Conservation (phyloP, 2,329 filamentous ascomycete species). For the Nothopassalora personata region DNA sequence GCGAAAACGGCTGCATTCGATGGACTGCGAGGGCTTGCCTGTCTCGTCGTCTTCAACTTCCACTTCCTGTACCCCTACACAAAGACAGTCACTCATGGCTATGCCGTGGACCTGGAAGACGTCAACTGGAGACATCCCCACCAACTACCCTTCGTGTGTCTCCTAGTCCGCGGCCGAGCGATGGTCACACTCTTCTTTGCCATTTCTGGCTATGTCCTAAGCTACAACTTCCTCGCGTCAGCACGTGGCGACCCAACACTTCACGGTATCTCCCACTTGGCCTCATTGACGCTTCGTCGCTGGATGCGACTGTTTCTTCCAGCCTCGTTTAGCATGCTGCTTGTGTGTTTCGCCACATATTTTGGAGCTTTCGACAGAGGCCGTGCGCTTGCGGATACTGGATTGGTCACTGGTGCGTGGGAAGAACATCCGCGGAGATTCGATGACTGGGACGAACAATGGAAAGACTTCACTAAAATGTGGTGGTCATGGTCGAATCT, state of each 20-base stretch:
- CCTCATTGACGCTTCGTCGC: constrained; percentile 8
- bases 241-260: not conserved
- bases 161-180: constrained; percentile 14
- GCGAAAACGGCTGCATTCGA: not conserved
- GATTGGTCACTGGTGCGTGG: constrained; percentile 9
- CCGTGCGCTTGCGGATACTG: not conserved
- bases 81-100: constrained; percentile 9
- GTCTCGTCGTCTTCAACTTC: constrained; percentile 18
- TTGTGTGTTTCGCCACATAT: constrained; percentile 8
- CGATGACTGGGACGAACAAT: not conserved
- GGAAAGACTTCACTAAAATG: constrained; percentile 2
- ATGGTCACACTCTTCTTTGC: constrained; percentile 17
- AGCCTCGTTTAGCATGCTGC: constrained; percentile 12
- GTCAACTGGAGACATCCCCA: constrained; percentile 2
- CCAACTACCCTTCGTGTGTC: constrained; percentile 13
- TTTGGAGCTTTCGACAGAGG: constrained; percentile 10
- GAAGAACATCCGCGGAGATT: constrained; percentile 13
- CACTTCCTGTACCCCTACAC: constrained; percentile 13
- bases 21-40: constrained; percentile 6
- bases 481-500: constrained; percentile 10
- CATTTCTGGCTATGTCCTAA: constrained; percentile 16
- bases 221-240: constrained; percentile 10
- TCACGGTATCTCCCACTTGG: not conserved
- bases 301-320: constrained; percentile 12
- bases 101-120: not conserved